Evolutionary conservation across 306 rosid genomes (phyloP).

Genomic region (Clitoria ternatea): DNA sequence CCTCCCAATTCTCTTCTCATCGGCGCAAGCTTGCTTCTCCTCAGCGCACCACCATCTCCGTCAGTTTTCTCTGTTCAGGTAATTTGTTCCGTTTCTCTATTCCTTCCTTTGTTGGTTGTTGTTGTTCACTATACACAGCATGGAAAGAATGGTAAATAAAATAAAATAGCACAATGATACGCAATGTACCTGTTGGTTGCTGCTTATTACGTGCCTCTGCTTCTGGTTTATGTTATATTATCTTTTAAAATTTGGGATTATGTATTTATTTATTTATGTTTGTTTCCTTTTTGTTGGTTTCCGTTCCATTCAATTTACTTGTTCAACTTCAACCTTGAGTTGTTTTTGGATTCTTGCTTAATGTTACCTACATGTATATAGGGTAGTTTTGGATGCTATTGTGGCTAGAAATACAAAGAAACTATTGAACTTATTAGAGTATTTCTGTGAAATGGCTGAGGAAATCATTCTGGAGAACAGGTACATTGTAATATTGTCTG

Average conservation of each 20-base stretch:
- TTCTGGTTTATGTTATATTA: background rate
- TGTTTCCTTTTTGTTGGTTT: background rate
- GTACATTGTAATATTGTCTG: constrained; percentile 22
- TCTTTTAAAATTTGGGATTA: too few species aligned
- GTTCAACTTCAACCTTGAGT: background rate
- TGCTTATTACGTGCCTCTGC: background rate
- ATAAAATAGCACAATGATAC: too few species aligned
- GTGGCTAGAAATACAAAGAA: background rate
- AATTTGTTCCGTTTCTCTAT: too few species aligned
- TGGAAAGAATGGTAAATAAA: too few species aligned
- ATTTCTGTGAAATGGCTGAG: background rate
- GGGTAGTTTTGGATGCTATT: background rate
- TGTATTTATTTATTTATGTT: background rate
- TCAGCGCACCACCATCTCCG: too few species aligned
- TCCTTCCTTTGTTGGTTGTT: too few species aligned
- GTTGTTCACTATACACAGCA: too few species aligned
- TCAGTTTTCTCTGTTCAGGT: too few species aligned
- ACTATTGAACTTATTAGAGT: background rate
- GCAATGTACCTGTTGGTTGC: background rate
- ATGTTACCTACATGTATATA: constrained; percentile 1
- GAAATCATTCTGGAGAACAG: background rate
- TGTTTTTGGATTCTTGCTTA: background rate
- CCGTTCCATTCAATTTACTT: background rate
- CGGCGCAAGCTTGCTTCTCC: too few species aligned
- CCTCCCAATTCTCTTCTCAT: too few species aligned